These are phyloP conservation scores for Neonectria magnoliae DNA, from an alignment of 2,329 filamentous ascomycete genomes.

Conservation along the genomic window DNA sequence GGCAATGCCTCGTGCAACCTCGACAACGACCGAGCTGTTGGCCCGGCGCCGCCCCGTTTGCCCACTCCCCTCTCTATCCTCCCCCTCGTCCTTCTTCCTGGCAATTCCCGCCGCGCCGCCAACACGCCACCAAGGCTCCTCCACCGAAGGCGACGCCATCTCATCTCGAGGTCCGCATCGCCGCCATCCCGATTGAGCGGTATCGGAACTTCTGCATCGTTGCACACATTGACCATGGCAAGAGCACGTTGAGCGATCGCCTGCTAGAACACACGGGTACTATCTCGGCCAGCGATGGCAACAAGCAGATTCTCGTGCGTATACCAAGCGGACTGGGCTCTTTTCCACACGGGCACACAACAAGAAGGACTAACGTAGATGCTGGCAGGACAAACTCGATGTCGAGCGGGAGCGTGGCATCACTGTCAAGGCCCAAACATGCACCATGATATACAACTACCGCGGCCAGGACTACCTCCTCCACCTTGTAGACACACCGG, in stretches of 20 bases:
- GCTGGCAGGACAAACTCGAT: conserved; percentile 81
- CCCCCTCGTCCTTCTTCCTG: background rate
- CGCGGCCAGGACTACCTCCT: conserved; percentile 88
- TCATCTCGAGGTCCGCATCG: conserved; percentile 64
- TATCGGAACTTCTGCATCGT: conserved; percentile 99
- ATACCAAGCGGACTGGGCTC: too few species aligned
- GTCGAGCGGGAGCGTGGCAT: conserved; percentile 96
- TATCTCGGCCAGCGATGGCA: conserved; percentile 80
- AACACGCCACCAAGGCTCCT: conserved; percentile 16
- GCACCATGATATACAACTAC: conserved; percentile 95
- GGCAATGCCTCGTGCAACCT: conserved; percentile 45
- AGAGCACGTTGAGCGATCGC: conserved; percentile 93
- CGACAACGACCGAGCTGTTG: conserved; percentile 28
- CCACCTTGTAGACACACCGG: conserved; percentile 95
- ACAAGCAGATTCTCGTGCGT: conserved; percentile 85
- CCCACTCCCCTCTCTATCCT: background rate
- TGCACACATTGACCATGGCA: conserved; percentile 98
- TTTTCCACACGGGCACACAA: background rate
- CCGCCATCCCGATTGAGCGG: conserved; percentile 79
- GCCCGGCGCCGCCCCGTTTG: conserved; percentile 13
- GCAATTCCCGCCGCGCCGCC: background rate
- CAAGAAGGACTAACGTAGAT: background rate
- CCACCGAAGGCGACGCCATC: conserved; percentile 45
- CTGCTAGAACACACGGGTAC: conserved; percentile 94
- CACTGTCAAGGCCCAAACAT: conserved; percentile 98